These are phyloP conservation scores for Globisporangium splendens DNA, from an alignment of 352 stramenopile genomes.

Conservation along the genomic window DNA sequence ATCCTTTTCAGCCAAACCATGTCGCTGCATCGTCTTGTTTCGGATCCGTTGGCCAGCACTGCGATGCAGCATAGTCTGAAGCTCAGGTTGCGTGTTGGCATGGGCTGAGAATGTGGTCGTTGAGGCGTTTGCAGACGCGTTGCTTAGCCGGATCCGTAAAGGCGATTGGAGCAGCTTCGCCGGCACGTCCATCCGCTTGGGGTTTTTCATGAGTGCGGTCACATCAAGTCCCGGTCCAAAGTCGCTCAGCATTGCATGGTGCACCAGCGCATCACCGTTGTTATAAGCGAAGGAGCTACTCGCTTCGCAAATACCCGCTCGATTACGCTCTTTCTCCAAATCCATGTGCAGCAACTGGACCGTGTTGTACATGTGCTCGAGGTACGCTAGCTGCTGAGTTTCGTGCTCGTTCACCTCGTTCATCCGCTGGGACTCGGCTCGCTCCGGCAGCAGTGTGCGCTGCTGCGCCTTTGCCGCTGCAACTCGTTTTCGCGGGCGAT, in stretches of 20 bases:
- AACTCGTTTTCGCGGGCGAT: not conserved
- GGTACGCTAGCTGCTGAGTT: slow-evolving; percentile 49
- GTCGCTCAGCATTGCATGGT: slow-evolving; percentile 18
- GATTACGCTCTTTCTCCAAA: slow-evolving; percentile 34
- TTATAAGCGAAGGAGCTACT: too few species aligned
- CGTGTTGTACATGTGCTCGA: slow-evolving; percentile 67
- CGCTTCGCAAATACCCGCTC: too few species aligned
- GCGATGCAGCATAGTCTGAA: slow-evolving; percentile 50
- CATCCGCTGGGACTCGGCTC: too few species aligned
- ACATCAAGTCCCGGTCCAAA: too few species aligned
- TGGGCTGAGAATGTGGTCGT: too few species aligned
- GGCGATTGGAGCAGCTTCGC: too few species aligned
- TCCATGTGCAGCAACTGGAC: slow-evolving; percentile 49
- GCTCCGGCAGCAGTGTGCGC: too few species aligned
- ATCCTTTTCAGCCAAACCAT: not conserved
- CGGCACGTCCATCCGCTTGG: too few species aligned
- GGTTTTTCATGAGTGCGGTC: too few species aligned
- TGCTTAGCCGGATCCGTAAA: too few species aligned
- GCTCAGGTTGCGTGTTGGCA: slow-evolving; percentile 27
- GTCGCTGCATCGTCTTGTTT: slow-evolving; percentile 42
- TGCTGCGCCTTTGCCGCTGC: not conserved
- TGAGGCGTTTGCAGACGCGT: too few species aligned
- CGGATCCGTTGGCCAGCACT: slow-evolving; percentile 63
- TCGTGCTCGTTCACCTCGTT: slow-evolving; percentile 17
- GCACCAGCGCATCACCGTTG: slow-evolving; percentile 10